Conservation (phyloP, 1,139 yeast species). For the Pneumocystis carinii region DNA sequence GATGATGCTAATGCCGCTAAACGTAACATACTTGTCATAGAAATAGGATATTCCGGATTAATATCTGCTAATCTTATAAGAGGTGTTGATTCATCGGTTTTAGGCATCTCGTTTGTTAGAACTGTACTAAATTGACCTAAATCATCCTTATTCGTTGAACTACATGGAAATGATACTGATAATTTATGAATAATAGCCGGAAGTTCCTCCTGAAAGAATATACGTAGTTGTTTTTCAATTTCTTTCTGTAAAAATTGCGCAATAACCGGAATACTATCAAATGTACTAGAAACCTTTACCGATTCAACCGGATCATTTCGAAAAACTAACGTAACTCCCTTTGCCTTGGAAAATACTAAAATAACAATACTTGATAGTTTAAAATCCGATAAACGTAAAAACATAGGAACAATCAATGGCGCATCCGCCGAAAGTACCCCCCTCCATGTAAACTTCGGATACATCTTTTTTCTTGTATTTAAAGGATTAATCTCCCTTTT, state of each 20-base stretch:
- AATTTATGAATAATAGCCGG: conserved; percentile 69
- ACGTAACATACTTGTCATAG: conserved; percentile 55
- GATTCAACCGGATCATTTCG: conserved; percentile 77
- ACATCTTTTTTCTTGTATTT: conserved; percentile 39
- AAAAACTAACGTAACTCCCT: conserved; percentile 74
- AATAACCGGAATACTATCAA: conserved; percentile 70
- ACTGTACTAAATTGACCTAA: background rate
- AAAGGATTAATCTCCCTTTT: conserved; percentile 57
- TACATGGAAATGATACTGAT: conserved; percentile 33
- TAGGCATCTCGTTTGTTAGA: background rate
- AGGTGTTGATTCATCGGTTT: background rate
- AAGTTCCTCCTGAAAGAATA: conserved; percentile 65
- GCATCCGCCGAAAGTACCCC: conserved; percentile 51
- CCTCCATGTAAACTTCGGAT: conserved; percentile 45
- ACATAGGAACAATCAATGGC: conserved; percentile 64
- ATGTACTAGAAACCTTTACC: conserved; percentile 68
- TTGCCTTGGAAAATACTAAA: conserved; percentile 64
- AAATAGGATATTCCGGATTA: conserved; percentile 42
- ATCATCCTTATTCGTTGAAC: background rate
- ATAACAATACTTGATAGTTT: conserved; percentile 68
- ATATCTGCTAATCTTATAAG: conserved; percentile 24
- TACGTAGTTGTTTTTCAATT: conserved; percentile 67
- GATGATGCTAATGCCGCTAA: conserved; percentile 54
- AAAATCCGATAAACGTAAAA: conserved; percentile 58
- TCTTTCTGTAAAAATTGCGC: conserved; percentile 69